These are phyloP conservation scores for Aspergillus fischeri DNA, from an alignment of 2,329 filamentous ascomycete genomes.

Conservation along the genomic window DNA sequence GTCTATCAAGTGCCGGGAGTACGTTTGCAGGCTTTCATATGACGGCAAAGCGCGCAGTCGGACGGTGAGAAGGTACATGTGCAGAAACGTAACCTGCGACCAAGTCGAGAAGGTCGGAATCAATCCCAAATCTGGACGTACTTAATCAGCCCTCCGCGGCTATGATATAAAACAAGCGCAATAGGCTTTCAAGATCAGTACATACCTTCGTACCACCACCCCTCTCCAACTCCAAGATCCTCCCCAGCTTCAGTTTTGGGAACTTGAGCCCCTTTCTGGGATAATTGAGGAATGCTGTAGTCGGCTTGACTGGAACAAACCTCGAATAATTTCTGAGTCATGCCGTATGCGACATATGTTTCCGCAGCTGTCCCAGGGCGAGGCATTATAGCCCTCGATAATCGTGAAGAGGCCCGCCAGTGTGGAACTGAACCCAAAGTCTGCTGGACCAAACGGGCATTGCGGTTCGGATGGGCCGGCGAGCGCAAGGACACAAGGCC, in stretches of 20 bases:
- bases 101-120: conserved; percentile 88
- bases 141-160: neutral
- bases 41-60: conserved; percentile 73
- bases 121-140: conserved; percentile 64
- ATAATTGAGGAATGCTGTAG: conserved; percentile 68
- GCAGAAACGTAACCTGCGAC: conserved; percentile 93
- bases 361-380: conserved; percentile 47
- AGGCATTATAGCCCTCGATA: conserved; percentile 28
- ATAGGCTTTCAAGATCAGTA: conserved; percentile 7
- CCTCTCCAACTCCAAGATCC: conserved; percentile 70
- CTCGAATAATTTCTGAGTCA: conserved; percentile 74
- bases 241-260: conserved; percentile 72
- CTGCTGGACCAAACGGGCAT: neutral
- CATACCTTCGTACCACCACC: conserved; percentile 80
- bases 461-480: neutral
- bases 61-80: conserved; percentile 87
- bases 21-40: conserved; percentile 62
- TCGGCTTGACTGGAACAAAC: conserved; percentile 68
- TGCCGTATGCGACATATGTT: conserved; percentile 74
- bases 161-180: neutral
- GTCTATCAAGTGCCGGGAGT: conserved; percentile 88
- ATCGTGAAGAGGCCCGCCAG: conserved; percentile 21
- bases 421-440: conserved; percentile 2
- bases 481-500: neutral
- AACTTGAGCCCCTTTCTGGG: conserved; percentile 62